A percentile compares a stretch with the other conserved stretches of the same genome.
phyloP scores from a whole-genome alignment of 805 yeast genomes.

The Yarrowia sp. region DNA sequence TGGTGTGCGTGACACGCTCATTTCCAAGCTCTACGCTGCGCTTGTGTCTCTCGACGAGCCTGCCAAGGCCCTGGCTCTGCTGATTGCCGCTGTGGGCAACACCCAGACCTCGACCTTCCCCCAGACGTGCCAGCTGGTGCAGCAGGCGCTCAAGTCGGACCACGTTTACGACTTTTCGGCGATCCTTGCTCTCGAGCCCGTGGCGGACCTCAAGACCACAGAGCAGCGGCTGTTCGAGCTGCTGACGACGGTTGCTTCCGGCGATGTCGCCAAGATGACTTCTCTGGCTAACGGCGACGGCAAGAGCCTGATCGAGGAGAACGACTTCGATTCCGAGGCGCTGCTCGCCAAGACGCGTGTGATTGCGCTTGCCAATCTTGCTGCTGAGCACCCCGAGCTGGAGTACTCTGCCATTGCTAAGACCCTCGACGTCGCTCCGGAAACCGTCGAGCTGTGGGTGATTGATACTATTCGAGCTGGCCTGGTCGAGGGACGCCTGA shows the following conservation, averaged over 20 bases:
- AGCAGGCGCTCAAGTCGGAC: conserved; percentile 33
- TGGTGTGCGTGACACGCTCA: conserved; percentile 35
- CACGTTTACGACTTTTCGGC: conserved; percentile 37
- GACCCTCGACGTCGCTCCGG: conserved; percentile 37
- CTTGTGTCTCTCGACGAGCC: conserved; percentile 31
- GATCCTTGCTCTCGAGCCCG: conserved; percentile 36
- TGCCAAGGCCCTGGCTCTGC: conserved; percentile 32
- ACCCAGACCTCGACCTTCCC: conserved; percentile 27
- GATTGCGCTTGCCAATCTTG: conserved; percentile 36
- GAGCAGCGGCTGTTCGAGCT: conserved; percentile 34
- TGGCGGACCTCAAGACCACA: conserved; percentile 33
- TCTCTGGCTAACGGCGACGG: conserved; percentile 27
- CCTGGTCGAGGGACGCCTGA: conserved; percentile 45
- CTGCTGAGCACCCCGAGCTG: conserved; percentile 32
- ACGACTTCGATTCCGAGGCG: conserved; percentile 28
- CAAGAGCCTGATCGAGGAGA: conserved; percentile 26
- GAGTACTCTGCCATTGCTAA: conserved; percentile 39
- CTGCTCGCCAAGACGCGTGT: conserved; percentile 35
- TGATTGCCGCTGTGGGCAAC: conserved; percentile 29
- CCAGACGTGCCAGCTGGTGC: conserved; percentile 34
- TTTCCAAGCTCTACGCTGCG: conserved; percentile 34
- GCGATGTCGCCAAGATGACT: conserved; percentile 33
- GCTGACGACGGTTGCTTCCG: conserved; percentile 36
- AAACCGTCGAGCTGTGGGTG: conserved; percentile 43
- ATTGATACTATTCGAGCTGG: conserved; percentile 46